phyloP scores from a whole-genome alignment of 306 rosid genomes.

The Medicago arabica region DNA sequence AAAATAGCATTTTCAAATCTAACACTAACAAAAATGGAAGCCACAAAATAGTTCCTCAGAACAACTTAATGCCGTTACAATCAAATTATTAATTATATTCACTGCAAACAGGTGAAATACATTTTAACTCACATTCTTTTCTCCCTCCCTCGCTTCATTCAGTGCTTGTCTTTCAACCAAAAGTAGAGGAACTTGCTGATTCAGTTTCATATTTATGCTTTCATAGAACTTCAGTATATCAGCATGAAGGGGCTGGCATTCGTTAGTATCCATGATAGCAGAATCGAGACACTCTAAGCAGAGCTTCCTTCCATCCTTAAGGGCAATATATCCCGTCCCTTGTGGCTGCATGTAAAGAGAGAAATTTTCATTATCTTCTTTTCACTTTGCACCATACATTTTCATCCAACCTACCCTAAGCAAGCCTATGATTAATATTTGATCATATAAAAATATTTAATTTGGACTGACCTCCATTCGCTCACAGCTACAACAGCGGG shows the following conservation, averaged over 20 bases:
- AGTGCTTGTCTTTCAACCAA: slow-evolving; percentile 97
- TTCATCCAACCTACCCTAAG: slow-evolving; percentile 31
- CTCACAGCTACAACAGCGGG: slow-evolving; percentile 98
- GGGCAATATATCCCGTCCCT: slow-evolving; percentile 70
- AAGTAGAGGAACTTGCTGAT: slow-evolving; percentile 90
- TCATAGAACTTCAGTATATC: slow-evolving; percentile 89
- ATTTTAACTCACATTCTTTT: slow-evolving; percentile 75
- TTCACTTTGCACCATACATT: slow-evolving; percentile 22
- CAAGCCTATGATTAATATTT: slow-evolving; percentile 27
- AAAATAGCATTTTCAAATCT: slow-evolving; percentile 9
- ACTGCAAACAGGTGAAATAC: slow-evolving; percentile 36
- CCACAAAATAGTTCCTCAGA: slow-evolving; percentile 30
- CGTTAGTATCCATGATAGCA: slow-evolving; percentile 84
- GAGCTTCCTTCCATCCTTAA: slow-evolving; percentile 91
- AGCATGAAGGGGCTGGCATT: slow-evolving; percentile 84
- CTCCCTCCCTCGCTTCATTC: slow-evolving; percentile 98
- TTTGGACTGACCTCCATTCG: slow-evolving; percentile 90
- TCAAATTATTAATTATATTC: slow-evolving; percentile 34
- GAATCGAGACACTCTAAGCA: slow-evolving; percentile 95
- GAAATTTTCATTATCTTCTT: slow-evolving; percentile 28
- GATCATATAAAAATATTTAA: slow-evolving; percentile 33
- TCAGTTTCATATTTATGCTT: slow-evolving; percentile 83
- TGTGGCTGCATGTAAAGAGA: slow-evolving; percentile 62
- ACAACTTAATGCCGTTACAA: slow-evolving; percentile 21
- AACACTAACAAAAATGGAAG: slow-evolving; percentile 36